Evolutionary conservation across 768 basidiomycete species (phyloP).

Genomic region (Exsudoporus frostii): DNA sequence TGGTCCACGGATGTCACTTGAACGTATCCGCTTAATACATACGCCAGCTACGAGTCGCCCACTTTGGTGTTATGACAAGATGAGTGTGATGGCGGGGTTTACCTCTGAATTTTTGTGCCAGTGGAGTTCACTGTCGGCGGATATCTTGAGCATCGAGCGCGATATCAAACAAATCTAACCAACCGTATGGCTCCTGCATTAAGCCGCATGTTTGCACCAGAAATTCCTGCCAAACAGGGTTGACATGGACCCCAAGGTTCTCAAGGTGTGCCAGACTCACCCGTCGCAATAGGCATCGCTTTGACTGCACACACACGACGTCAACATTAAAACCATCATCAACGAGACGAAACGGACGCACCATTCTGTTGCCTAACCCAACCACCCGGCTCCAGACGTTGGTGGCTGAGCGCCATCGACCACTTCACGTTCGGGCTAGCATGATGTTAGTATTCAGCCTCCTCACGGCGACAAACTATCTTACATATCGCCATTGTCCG

Average conservation of each 20-base stretch:
- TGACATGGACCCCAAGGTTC: not conserved
- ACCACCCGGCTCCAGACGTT: no score
- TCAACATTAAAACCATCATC: no score
- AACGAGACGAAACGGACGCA: slow-evolving; percentile 15
- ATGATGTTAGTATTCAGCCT: not conserved
- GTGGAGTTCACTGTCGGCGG: slow-evolving; percentile 35
- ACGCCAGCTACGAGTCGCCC: slow-evolving; percentile 40
- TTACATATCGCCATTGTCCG: slow-evolving; percentile 52
- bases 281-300: slow-evolving; percentile 20
- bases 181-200: slow-evolving; percentile 38
- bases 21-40: slow-evolving; percentile 43
- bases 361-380: slow-evolving; percentile 55
- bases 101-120: slow-evolving; percentile 39
- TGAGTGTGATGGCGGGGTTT: not conserved
- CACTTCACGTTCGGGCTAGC: slow-evolving; percentile 42
- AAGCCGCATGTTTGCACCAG: slow-evolving; percentile 37
- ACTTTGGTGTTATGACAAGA: not conserved
- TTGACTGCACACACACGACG: no score
- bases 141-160: not conserved
- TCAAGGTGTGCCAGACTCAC: slow-evolving; percentile 17
- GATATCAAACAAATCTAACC: not conserved
- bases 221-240: slow-evolving; percentile 5
- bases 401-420: no score
- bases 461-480: not conserved
- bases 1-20: slow-evolving; percentile 46